Conservation (phyloP, 2,329 filamentous ascomycete genomes). For the Trichoderma oligosporum region DNA sequence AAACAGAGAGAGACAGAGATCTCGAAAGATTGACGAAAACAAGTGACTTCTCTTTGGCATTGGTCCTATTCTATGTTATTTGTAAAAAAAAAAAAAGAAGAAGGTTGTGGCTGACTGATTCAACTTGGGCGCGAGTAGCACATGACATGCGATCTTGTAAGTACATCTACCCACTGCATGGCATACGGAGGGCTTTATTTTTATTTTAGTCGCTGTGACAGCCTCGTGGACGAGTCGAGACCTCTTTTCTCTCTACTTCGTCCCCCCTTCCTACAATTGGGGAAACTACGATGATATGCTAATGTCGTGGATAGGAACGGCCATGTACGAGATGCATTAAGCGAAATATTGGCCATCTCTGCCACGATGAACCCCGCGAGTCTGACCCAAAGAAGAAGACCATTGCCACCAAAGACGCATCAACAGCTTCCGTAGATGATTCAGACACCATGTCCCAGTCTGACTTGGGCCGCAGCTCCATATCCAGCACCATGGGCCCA, state of each 20-base stretch:
- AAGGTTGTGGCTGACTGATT: conserved; percentile 28
- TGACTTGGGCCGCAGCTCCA: conserved; percentile 52
- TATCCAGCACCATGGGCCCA: conserved; percentile 54
- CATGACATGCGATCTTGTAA: conserved; percentile 90
- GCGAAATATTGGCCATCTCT: conserved; percentile 96
- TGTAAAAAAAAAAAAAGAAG: neutral
- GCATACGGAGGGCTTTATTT: neutral
- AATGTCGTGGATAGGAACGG: conserved; percentile 62
- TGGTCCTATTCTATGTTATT: neutral
- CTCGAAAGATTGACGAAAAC: neutral
- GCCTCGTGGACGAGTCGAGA: neutral
- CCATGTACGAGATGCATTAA: conserved; percentile 98
- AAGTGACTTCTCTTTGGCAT: neutral
- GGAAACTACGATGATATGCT: conserved; percentile 21
- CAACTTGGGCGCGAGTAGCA: conserved; percentile 51
- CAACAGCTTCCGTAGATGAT: conserved; percentile 57
- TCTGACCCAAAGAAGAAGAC: conserved; percentile 76
- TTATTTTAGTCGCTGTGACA: neutral
- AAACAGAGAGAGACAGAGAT: neutral
- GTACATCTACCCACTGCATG: conserved; percentile 37
- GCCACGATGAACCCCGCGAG: conserved; percentile 95
- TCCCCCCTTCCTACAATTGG: neutral
- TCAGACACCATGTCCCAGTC: conserved; percentile 49
- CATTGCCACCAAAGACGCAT: conserved; percentile 36
- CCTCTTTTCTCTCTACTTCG: neutral